Base-by-base conservation (phyloP, 768 basidiomycete genomes). In the Leccinellum albellum region DNA sequence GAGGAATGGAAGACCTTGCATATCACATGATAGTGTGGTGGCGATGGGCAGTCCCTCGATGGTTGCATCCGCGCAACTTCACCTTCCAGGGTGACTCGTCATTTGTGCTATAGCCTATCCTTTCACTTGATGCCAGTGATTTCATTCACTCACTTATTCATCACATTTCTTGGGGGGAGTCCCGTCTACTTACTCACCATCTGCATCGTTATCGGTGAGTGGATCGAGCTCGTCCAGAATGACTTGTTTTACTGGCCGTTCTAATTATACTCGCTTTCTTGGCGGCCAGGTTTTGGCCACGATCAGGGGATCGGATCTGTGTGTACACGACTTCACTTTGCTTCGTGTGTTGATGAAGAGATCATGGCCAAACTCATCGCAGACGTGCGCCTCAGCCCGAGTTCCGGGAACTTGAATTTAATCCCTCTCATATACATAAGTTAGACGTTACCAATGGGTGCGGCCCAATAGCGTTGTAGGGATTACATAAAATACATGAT, bases 201-300 rank as follows among this genome's bases (percentile, higher is more conserved):
- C 21, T 45, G 23, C 14, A 5, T 57, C 31, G 42, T 20, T 20
- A 53, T 62, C 10, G 17, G 61, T 61, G 51, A 46, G 60, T 17
- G 40, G 8, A 7, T 7, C 14, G 3, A 6, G 3, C 12, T 13
- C 14, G 12, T 42, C 17, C 15, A 10, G 1, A 23, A 37, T 14
- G n/a, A 4, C 23, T 2, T 1, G 0, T 40, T 29, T 44, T 44
- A 44, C 13, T 17, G 17, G 6, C 40, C 45, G 21, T 45, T 35
- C 3, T 21, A 58, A 61, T 54, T 4, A 20, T 46, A 1, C 26
- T 62, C 8, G 40, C 56, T 23, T 28, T 58, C 24, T 20, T 54
- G 8, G 46, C 47, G 6, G 21, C 24, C 46, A 46, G 40, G 24
- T 29, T 26, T 33, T 51, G 53, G 26, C 33, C 44, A 7, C 52